Percentiles rank a stretch among this genome's conserved stretches.
Evolutionary conservation across 164 flowering plant species (phyloP).

Genomic region (Sextonia rubra): DNA sequence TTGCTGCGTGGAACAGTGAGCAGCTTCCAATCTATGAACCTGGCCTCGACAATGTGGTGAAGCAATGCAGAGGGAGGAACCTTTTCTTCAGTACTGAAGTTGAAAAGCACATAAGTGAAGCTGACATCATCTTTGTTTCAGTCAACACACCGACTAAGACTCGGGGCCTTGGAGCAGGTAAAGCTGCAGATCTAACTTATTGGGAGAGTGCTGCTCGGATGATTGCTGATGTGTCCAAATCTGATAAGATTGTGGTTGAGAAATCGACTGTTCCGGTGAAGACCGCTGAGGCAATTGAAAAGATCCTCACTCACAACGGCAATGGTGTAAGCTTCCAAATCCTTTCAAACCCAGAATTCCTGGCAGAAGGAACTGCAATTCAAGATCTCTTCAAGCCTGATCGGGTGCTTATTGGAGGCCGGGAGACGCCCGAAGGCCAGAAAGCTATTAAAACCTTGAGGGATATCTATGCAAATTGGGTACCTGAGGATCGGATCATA

Average conservation of each 20-base stretch:
- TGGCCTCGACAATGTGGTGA: conserved; percentile 22
- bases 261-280: conserved; percentile 31
- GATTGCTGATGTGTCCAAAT: conserved; percentile 27
- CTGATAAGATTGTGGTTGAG: conserved; percentile 30
- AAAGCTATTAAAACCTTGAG: conserved; percentile 16
- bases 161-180: conserved; percentile 25
- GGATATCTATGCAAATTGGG: conserved; percentile 20
- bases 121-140: conserved; percentile 23
- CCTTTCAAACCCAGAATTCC: conserved; percentile 25
- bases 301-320: conserved; percentile 25
- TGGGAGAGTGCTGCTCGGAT: conserved; percentile 30
- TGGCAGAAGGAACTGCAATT: conserved; percentile 25
- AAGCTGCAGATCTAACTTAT: conserved; percentile 26
- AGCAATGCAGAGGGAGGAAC: conserved; percentile 17
- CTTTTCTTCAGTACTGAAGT: conserved; percentile 23
- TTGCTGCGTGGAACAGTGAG: conserved; percentile 24
- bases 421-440: conserved; percentile 24
- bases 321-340: conserved; percentile 21
- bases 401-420: conserved; percentile 26
- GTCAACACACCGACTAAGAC: conserved; percentile 27
- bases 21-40: conserved; percentile 26
- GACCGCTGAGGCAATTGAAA: conserved; percentile 30
- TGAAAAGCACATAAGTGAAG: conserved; percentile 17
- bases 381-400: conserved; percentile 21
- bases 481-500: conserved; percentile 16